Evolutionary conservation across 805 yeast genomes (phyloP), one percentile per base, ranked within the genome.

Genomic region (Teunomyces kruisii): DNA sequence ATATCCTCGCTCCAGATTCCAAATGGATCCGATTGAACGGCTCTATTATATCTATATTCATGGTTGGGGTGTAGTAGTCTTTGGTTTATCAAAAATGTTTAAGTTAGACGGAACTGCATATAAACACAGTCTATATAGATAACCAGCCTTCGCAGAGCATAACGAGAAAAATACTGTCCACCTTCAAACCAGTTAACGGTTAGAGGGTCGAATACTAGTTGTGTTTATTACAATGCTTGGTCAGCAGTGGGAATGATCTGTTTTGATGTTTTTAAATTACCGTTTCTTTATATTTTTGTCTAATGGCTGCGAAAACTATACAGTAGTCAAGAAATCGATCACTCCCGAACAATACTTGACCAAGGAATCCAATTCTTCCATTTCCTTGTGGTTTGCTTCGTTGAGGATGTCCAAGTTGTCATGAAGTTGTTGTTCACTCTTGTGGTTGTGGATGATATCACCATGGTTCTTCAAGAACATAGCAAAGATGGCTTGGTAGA

Each of bases 261-360:
- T 19, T 19, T 4, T 19, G 6, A 19, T 19, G 22, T 4, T 19
- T 19, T 3, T 7, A 16, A n/a, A 35, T 35, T 35, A 19, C 22
- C 15, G 28, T 22, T 35, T 19, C 27, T 4, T n/a, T n/a, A n/a
- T n/a, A 26, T 26, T 19, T n/a, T 26, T 26, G 7, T 26, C 31
- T 32, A 32, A 16, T 8, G 28, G 17, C 14, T 28, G 22, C 32
- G 26, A 36, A 24, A 36, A 14, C 29, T 61, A 72, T n/a, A 67
- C 69, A 32, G 76, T 65, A 5, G 74, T 61, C 39, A 88, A 70
- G 56, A 87, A 81, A 51, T 74, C 76, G 27, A 86, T 67, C 13
- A 90, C 89, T 46, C 96, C 91, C 1, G 94, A 76, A 63, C 96
- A 88, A 64, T 82, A 88, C 60, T 89, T 86, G 32, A 80, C 79